phyloP scores from a whole-genome alignment of 805 yeast species.

The Cyberlindnera bimundalis region DNA sequence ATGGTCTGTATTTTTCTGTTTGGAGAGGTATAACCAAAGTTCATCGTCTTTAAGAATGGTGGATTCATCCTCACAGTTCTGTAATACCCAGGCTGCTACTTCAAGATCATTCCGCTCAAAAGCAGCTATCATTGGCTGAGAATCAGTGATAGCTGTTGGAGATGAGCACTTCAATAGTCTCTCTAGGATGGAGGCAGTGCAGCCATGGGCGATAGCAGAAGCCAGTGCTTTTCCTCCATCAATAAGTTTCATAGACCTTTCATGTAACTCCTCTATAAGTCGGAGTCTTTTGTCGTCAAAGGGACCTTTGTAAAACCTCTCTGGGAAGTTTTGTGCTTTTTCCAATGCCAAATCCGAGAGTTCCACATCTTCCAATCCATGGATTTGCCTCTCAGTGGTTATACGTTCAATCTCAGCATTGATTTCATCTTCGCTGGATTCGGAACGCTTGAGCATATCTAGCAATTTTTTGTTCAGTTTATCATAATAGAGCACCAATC shows the following conservation, averaged over 20 bases:
- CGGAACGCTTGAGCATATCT: slow-evolving; percentile 13
- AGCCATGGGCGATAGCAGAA: slow-evolving; percentile 9
- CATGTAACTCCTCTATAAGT: slow-evolving; percentile 8
- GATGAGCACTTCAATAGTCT: slow-evolving; percentile 13
- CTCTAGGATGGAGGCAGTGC: background rate
- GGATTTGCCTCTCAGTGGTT: slow-evolving; percentile 17
- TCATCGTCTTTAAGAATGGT: slow-evolving; percentile 16
- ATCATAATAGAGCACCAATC: slow-evolving; percentile 15
- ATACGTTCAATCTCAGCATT: slow-evolving; percentile 19
- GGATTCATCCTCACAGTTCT: slow-evolving; percentile 7
- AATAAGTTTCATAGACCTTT: slow-evolving; percentile 10
- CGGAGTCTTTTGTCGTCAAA: slow-evolving; percentile 7
- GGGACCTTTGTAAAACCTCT: slow-evolving; percentile 16
- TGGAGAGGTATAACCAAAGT: slow-evolving; percentile 21
- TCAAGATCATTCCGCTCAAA: slow-evolving; percentile 11
- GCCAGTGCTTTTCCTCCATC: slow-evolving; percentile 8
- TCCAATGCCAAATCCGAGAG: slow-evolving; percentile 9
- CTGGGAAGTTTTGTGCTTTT: slow-evolving; percentile 19
- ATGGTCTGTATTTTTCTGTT: slow-evolving; percentile 4
- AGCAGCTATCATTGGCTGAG: slow-evolving; percentile 18
- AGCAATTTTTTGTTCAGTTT: slow-evolving; percentile 17
- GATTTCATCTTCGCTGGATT: slow-evolving; percentile 15
- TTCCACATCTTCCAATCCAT: slow-evolving; percentile 13
- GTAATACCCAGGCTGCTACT: slow-evolving; percentile 20
- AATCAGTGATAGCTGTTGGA: slow-evolving; percentile 2